These are phyloP conservation scores for Camelina sativa DNA, from an alignment of 345 rosid genomes.

Conservation along the genomic window DNA sequence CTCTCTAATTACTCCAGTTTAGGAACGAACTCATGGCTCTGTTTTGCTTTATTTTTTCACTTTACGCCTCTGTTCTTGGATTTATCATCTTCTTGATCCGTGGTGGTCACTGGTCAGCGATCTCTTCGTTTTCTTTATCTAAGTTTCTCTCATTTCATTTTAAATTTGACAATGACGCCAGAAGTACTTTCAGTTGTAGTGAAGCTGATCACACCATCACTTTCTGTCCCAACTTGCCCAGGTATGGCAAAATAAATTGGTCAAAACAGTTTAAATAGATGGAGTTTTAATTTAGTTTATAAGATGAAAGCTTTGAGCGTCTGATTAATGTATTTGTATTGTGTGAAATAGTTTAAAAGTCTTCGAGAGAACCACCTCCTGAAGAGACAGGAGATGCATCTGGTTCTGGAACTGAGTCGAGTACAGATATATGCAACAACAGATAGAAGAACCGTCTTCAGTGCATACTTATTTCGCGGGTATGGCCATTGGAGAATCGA, in stretches of 20 bases:
- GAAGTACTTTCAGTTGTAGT: slow-evolving; percentile 56
- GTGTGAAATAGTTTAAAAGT: slow-evolving; percentile 26
- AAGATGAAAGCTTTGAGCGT: neutral
- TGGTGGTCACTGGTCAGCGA: too few relatives aligned
- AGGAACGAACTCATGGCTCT: too few relatives aligned
- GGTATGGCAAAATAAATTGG: slow-evolving; percentile 19
- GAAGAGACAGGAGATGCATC: slow-evolving; percentile 10
- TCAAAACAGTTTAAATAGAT: neutral
- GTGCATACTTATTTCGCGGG: slow-evolving; percentile 12
- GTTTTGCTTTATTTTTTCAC: too few relatives aligned
- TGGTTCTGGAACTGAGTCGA: neutral
- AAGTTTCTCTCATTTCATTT: too few relatives aligned
- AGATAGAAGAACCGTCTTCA: neutral
- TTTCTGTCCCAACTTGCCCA: slow-evolving; percentile 63
- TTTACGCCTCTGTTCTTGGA: too few relatives aligned
- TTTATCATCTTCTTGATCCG: too few relatives aligned
- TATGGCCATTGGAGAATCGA: slow-evolving; percentile 28
- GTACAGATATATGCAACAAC: slow-evolving; percentile 22
- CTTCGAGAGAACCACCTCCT: slow-evolving; percentile 4
- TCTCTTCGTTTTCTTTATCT: too few relatives aligned
- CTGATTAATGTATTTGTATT: neutral
- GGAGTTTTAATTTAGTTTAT: neutral
- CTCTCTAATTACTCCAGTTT: slow-evolving; percentile 1
- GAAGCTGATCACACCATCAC: slow-evolving; percentile 61
- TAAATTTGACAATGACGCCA: too few relatives aligned